These are phyloP conservation scores for Cydonia oblonga DNA, from an alignment of 331 rosid genomes.

Conservation along the genomic window DNA sequence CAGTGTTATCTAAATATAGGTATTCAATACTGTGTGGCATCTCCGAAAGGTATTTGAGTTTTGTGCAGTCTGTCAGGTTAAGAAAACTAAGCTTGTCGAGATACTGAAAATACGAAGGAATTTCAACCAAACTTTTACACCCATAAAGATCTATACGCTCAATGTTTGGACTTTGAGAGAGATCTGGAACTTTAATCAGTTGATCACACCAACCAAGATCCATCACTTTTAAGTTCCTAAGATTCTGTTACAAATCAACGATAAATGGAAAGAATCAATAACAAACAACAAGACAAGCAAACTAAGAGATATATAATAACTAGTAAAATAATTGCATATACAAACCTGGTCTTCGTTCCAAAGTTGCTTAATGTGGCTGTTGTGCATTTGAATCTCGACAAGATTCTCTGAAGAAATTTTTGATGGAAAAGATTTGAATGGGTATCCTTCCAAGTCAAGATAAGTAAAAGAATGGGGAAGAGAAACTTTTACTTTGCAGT, in stretches of 20 bases:
- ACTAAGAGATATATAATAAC: not conserved
- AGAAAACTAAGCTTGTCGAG: not conserved
- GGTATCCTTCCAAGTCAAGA: not conserved
- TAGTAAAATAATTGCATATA: not conserved
- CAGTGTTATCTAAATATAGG: not conserved
- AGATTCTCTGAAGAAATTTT: too few species aligned
- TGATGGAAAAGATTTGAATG: not conserved
- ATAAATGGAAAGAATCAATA: not conserved
- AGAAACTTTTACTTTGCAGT: too few species aligned
- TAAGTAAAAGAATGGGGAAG: not conserved
- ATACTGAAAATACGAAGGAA: not conserved
- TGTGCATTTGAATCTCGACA: not conserved
- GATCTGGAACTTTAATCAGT: not conserved
- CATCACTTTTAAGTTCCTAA: not conserved
- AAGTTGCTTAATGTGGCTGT: not conserved
- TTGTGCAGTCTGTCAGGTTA: not conserved
- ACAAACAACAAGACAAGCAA: not conserved
- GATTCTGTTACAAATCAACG: not conserved
- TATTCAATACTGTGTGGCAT: not conserved
- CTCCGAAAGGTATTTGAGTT: not conserved
- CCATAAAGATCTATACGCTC: too few species aligned
- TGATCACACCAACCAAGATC: not conserved
- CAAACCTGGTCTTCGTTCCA: slow-evolving; percentile 4
- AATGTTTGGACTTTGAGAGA: too few species aligned
- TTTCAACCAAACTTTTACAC: too few species aligned